Percentiles rank a stretch among this genome's conserved stretches.
Evolutionary conservation across 768 basidiomycete genomes (phyloP).

Genomic region (Rhodotorula diobovata): DNA sequence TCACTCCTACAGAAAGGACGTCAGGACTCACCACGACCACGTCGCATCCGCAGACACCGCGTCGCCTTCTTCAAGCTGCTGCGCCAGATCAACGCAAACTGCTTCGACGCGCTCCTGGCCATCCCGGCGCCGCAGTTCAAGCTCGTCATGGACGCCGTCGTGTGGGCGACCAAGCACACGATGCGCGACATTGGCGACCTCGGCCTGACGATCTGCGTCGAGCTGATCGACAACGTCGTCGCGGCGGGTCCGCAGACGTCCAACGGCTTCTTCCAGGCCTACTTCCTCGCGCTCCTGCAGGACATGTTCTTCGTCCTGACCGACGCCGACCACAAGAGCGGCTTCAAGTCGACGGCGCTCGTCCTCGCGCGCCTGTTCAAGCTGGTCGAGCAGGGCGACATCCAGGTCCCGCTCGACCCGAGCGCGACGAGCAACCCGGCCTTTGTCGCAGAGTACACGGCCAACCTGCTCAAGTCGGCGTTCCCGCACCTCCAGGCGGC

Average conservation of each 20-base stretch:
- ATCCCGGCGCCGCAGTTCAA: conserved; percentile 86
- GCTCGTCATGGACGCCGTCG: conserved; percentile 93
- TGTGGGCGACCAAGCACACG: conserved; percentile 99
- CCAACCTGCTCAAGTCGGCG: conserved; percentile 75
- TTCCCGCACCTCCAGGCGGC: conserved; percentile 86
- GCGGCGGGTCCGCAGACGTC: conserved; percentile 68
- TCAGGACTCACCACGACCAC: no score
- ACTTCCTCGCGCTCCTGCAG: conserved; percentile 85
- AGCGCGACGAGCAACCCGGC: conserved; percentile 64
- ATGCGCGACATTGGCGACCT: conserved; percentile 97
- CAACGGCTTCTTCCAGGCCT: conserved; percentile 93
- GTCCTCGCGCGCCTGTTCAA: conserved; percentile 92
- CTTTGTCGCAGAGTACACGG: conserved; percentile 80
- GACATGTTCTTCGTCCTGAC: conserved; percentile 97
- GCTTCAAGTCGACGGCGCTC: conserved; percentile 66
- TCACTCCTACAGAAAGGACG: no score
- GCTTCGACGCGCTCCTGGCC: conserved; percentile 70
- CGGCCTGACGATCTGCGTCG: conserved; percentile 67
- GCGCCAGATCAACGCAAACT: conserved; percentile 81
- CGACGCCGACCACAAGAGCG: conserved; percentile 88
- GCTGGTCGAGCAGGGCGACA: conserved; percentile 73
- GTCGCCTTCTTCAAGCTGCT: conserved; percentile 94
- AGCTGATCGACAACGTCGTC: conserved; percentile 93
- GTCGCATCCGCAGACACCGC: conserved; percentile 65
- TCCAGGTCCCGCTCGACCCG: conserved; percentile 78